Conservation (phyloP, 257 asterid genomes). For the Nicotiana sylvestris region DNA sequence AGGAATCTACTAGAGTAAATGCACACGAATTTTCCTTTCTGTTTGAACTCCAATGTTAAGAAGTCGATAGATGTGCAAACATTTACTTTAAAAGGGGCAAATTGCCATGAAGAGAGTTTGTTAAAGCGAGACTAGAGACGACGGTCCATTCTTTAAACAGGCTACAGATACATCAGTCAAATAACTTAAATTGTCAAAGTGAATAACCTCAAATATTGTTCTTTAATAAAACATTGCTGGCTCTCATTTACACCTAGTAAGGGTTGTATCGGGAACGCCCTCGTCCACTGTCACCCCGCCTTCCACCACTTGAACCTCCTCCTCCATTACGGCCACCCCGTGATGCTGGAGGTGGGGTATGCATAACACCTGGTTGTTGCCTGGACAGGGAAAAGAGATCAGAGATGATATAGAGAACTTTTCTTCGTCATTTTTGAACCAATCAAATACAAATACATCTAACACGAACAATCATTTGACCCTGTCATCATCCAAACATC, state of each 20-base stretch:
- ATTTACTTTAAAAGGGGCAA: not conserved
- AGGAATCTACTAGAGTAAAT: not conserved
- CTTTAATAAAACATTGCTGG: not conserved
- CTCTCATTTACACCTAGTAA: conserved; percentile 24
- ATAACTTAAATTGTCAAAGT: not conserved
- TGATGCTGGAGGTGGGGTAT: conserved; percentile 49
- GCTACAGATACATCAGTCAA: conserved; percentile 1
- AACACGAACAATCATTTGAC: not conserved
- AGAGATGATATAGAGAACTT: not conserved
- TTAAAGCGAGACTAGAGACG: not conserved
- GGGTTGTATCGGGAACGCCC: conserved; percentile 78
- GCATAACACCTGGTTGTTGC: conserved; percentile 87
- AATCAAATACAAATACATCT: too few relatives aligned
- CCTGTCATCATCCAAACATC: not conserved
- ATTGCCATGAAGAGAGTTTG: not conserved
- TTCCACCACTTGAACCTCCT: conserved; percentile 31
- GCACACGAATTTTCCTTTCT: too few relatives aligned
- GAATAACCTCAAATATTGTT: not conserved
- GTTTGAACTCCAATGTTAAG: not conserved
- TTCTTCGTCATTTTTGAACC: not conserved
- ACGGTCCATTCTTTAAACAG: not conserved
- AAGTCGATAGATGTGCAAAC: not conserved
- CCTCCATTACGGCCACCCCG: conserved; percentile 50
- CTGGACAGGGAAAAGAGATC: conserved; percentile 22
- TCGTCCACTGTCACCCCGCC: conserved; percentile 40